These are phyloP conservation scores for Pezicula carpinea DNA, from an alignment of 2,329 filamentous ascomycete species.

Conservation along the genomic window DNA sequence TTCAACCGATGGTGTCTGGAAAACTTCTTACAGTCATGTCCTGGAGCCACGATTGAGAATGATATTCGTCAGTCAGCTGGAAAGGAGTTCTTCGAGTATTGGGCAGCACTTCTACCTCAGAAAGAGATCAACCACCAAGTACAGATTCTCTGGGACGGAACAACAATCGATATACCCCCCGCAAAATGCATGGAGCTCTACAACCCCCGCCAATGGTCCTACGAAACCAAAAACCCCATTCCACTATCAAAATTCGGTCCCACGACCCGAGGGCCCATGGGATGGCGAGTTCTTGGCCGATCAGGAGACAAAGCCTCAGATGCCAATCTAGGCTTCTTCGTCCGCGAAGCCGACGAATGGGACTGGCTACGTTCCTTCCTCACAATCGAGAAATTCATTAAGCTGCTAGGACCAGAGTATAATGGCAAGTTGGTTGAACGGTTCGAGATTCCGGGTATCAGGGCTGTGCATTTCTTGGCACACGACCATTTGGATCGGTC, in stretches of 20 bases:
- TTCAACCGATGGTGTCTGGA: conserved; percentile 14
- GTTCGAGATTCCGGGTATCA: conserved; percentile 18
- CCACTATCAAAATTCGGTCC: conserved; percentile 22
- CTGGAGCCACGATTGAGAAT: conserved; percentile 35
- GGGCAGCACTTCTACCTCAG: conserved; percentile 23
- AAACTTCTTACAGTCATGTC: conserved; percentile 25
- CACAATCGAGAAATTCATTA: conserved; percentile 19
- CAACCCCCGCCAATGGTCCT: conserved; percentile 15
- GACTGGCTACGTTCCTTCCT: conserved; percentile 31
- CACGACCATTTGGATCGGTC: conserved; percentile 22
- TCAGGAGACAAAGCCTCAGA: conserved; percentile 35
- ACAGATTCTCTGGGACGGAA: conserved; percentile 25
- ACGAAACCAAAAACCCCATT: conserved; percentile 13
- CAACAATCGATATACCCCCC: conserved; percentile 11
- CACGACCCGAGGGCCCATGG: conserved; percentile 22
- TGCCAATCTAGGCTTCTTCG: conserved; percentile 36
- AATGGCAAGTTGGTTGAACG: conserved; percentile 25
- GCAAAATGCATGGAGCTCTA: conserved; percentile 6
- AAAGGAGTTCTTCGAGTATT: conserved; percentile 25
- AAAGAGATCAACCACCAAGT: conserved; percentile 17
- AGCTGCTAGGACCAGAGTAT: conserved; percentile 21
- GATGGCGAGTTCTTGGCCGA: conserved; percentile 29
- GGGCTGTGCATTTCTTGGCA: conserved; percentile 23
- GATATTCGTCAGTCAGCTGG: conserved; percentile 34
- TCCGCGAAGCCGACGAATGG: conserved; percentile 34